Conservation (phyloP, 2,329 filamentous ascomycete species). For the Ilyonectria robusta region DNA sequence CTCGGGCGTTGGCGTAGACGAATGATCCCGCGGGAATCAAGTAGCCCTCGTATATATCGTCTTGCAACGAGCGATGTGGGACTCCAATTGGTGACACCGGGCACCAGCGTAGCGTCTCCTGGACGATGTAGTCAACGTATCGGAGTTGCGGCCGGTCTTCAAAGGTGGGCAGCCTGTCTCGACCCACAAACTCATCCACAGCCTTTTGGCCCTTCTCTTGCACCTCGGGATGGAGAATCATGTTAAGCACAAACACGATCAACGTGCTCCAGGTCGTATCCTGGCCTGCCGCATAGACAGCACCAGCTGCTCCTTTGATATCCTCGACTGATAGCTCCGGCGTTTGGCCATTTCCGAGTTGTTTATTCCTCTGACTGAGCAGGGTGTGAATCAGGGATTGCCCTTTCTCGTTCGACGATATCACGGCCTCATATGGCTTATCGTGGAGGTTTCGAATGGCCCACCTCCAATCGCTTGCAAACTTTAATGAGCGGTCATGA, state of each 20-base stretch:
- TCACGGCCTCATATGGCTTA: slow-evolving; percentile 57
- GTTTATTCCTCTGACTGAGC: slow-evolving; percentile 43
- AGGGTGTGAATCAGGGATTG: slow-evolving; percentile 49
- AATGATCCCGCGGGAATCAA: slow-evolving; percentile 69
- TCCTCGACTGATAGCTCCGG: slow-evolving; percentile 58
- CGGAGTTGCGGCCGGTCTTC: slow-evolving; percentile 59
- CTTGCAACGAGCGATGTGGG: slow-evolving; percentile 67
- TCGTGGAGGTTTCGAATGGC: slow-evolving; percentile 60
- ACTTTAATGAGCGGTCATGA: slow-evolving; percentile 49
- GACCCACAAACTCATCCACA: slow-evolving; percentile 63
- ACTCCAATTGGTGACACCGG: slow-evolving; percentile 65
- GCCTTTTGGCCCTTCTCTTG: slow-evolving; percentile 62
- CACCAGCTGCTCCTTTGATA: slow-evolving; percentile 64
- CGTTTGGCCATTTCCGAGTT: slow-evolving; percentile 44
- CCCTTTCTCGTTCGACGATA: slow-evolving; percentile 47
- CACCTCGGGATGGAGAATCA: slow-evolving; percentile 58
- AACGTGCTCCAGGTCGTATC: slow-evolving; percentile 62
- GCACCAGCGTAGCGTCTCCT: slow-evolving; percentile 61
- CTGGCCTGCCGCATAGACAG: slow-evolving; percentile 63
- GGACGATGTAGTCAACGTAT: slow-evolving; percentile 62
- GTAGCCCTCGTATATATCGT: slow-evolving; percentile 71
- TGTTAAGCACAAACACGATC: slow-evolving; percentile 61
- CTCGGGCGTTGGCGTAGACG: slow-evolving; percentile 59
- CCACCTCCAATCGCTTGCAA: slow-evolving; percentile 46
- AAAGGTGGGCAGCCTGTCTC: slow-evolving; percentile 60